phyloP scores from a whole-genome alignment of 2,329 filamentous ascomycete genomes.

The Xenosphaeropsis pyriputrescens region DNA sequence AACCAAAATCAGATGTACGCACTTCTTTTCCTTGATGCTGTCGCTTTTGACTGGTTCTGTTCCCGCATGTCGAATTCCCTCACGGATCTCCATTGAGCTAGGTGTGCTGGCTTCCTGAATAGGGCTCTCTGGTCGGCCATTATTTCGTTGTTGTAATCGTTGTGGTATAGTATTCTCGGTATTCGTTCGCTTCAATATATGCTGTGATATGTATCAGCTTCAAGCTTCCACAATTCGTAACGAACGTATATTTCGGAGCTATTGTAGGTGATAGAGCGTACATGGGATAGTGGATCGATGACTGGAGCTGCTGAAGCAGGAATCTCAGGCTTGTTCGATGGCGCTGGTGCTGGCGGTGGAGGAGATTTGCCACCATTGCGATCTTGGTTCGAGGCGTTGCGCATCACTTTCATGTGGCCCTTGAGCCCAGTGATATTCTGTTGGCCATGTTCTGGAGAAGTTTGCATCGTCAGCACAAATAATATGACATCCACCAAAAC shows the following conservation, averaged over 20 bases:
- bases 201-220: slow-evolving; percentile 17
- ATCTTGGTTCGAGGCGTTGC: slow-evolving; percentile 13
- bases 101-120: slow-evolving; percentile 20
- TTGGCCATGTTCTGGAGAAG: slow-evolving; percentile 9
- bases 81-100: slow-evolving; percentile 8
- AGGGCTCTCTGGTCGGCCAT: slow-evolving; percentile 36
- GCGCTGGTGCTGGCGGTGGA: no score
- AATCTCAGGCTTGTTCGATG: neutral
- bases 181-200: slow-evolving; percentile 53
- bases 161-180: slow-evolving; percentile 41
- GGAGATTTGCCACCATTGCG: slow-evolving; percentile 7
- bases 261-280: slow-evolving; percentile 22
- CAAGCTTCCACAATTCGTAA: neutral
- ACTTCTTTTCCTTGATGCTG: slow-evolving; percentile 49
- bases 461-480: slow-evolving; percentile 11
- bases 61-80: slow-evolving; percentile 24
- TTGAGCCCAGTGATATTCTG: slow-evolving; percentile 11
- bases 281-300: slow-evolving; percentile 55
- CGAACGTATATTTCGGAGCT: slow-evolving; percentile 13
- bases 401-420: slow-evolving; percentile 11
- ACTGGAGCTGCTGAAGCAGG: slow-evolving; percentile 17
- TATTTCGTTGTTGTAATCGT: slow-evolving; percentile 33
- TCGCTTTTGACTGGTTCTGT: slow-evolving; percentile 14
- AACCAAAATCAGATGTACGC: slow-evolving; percentile 17
- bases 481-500: slow-evolving; percentile 4